Base-by-base conservation (phyloP, 164 flowering plant species). In the Chloranthus sessilifolius region DNA sequence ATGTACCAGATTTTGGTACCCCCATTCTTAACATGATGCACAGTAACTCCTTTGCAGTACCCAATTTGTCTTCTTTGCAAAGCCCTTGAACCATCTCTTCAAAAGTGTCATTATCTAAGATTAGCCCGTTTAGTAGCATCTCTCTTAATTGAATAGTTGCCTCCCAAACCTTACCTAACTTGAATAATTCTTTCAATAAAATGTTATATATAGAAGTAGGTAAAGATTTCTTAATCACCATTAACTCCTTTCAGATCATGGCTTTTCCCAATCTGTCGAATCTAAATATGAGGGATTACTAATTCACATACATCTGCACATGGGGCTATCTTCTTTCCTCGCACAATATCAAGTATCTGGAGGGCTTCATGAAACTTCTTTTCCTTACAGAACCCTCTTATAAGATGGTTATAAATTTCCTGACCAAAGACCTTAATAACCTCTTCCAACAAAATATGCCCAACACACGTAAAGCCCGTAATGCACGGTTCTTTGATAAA, bases 371-470 rank as follows among this genome's bases (percentile, higher is more conserved):
- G 40, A 53, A 55, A 40, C 8, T 55, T 72, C 43, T 75, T 68
- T 62, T 81, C 92, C 57, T 54, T 53, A 45, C 80, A 73, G 34
- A 81, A 72, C 21, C 90, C 85, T 45, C 56, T 68, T 14, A 82
- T 36, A 22, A 88, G 62, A 73, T 73, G 53, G 59, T 55, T 65
- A 53, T 74, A 78, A 53, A 65, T 60, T 5, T 38, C 49, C 4
- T 42, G 41, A 62, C 69, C 78, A 63, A 72, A 36, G 7, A 55
- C 26, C 35, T 58, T 57, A 24, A 30, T 55, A 51, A 82, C 56
- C 60, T 76, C 79, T 38, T 76, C 62, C n/a, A 67, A 54, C 56
- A 88, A 43, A 39, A 35, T 31, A 46, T 51, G 50, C 5, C 80
- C 87, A 44, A 60, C 42, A 21, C 41, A 26, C 20, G 91, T 60